A percentile compares a stretch with the other conserved stretches of the same genome.
These are phyloP conservation scores for Penicillium digitatum DNA, from an alignment of 2,329 filamentous ascomycete genomes.

Conservation along the genomic window DNA sequence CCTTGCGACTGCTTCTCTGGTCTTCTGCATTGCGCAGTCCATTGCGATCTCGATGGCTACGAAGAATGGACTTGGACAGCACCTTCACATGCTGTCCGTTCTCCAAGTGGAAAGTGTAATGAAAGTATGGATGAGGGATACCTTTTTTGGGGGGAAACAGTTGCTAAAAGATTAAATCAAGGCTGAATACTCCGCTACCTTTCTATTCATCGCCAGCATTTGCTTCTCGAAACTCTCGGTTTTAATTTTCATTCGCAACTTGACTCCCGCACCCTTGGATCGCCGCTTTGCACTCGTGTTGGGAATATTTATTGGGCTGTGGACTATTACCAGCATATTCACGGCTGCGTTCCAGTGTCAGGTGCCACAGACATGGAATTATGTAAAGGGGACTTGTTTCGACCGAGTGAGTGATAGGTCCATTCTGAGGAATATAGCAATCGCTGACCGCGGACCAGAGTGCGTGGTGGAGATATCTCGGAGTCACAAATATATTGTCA, in stretches of 20 bases:
- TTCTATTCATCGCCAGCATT: conserved; percentile 24
- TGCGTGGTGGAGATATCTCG: conserved; percentile 28
- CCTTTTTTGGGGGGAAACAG: background rate
- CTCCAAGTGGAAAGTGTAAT: conserved; percentile 12
- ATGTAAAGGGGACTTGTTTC: conserved; percentile 20
- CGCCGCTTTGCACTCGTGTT: conserved; percentile 16
- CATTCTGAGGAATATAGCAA: too few species aligned
- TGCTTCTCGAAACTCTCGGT: conserved; percentile 26
- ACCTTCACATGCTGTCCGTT: conserved; percentile 9
- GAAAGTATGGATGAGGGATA: conserved; percentile 13
- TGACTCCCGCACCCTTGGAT: conserved; percentile 21
- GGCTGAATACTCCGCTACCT: conserved; percentile 22
- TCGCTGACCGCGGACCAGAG: conserved; percentile 4
- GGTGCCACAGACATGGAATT: conserved; percentile 20
- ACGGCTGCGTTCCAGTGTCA: conserved; percentile 22
- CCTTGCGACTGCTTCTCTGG: conserved; percentile 19
- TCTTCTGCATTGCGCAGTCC: conserved; percentile 19
- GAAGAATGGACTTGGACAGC: conserved; percentile 23
- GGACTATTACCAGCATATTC: conserved; percentile 17
- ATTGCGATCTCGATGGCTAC: conserved; percentile 24
- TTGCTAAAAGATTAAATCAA: conserved; percentile 1
- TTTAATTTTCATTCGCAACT: conserved; percentile 22
- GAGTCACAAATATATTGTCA: conserved; percentile 24
- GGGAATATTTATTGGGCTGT: conserved; percentile 11
- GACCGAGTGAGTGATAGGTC: conserved; percentile 13